A percentile compares a stretch with the other conserved stretches of the same genome.
These are phyloP conservation scores for Cyberlindnera bimundalis DNA, from an alignment of 805 yeast species.

Conservation along the genomic window DNA sequence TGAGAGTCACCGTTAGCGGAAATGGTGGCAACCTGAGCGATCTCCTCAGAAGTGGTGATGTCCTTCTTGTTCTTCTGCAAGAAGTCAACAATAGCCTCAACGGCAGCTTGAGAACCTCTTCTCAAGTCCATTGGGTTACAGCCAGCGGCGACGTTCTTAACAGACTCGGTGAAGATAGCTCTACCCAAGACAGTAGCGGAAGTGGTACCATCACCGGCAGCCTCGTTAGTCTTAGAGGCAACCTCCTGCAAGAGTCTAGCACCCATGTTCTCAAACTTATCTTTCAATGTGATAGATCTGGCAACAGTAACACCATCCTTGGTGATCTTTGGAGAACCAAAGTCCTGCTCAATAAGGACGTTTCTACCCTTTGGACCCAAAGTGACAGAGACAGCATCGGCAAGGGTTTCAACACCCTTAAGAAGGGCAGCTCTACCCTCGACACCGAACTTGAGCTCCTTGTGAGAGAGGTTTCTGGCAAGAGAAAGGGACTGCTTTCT, in stretches of 20 bases:
- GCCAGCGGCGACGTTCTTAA: constrained; percentile 98
- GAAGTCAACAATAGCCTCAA: constrained; percentile 88
- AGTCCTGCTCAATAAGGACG: constrained; percentile 93
- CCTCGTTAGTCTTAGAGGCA: constrained; percentile 95
- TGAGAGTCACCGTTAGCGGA: constrained; percentile 97
- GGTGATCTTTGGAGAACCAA: constrained; percentile 97
- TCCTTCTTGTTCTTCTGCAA: constrained; percentile 89
- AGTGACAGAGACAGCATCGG: constrained; percentile 95
- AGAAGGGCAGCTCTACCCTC: constrained; percentile 51
- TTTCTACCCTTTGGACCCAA: constrained; percentile 98
- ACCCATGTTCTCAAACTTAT: constrained; percentile 96
- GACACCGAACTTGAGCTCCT: constrained; percentile 95
- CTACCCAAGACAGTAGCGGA: constrained; percentile 97
- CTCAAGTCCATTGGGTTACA: constrained; percentile 99
- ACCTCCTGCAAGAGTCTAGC: constrained; percentile 96
- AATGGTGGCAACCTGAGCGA: constrained; percentile 97
- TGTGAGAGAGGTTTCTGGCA: constrained; percentile 51
- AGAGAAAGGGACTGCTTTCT: constrained; percentile 23
- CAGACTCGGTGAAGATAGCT: constrained; percentile 94
- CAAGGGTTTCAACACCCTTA: constrained; percentile 83
- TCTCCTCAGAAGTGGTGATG: constrained; percentile 93
- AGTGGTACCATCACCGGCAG: constrained; percentile 99
- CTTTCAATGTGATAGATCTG: constrained; percentile 75
- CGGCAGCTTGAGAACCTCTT: constrained; percentile 98
- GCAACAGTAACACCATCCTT: constrained; percentile 99